phyloP scores from a whole-genome alignment of 768 basidiomycete species.

The Boletus sensibilis region DNA sequence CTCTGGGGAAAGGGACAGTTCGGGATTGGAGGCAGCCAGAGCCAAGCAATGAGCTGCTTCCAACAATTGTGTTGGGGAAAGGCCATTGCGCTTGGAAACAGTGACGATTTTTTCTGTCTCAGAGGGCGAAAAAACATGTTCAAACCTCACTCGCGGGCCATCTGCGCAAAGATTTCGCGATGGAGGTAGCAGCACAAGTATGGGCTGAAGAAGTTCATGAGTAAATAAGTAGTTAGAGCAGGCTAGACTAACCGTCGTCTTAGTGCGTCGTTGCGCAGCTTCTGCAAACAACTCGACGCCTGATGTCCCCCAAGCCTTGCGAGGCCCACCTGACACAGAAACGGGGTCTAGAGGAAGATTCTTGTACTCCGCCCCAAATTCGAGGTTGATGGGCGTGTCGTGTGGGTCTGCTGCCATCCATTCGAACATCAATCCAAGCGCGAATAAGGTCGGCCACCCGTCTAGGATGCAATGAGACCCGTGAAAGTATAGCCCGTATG shows the following conservation, averaged over 20 bases:
- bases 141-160: conserved; percentile 3
- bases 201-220: background rate
- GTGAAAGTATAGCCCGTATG: conserved; percentile 12
- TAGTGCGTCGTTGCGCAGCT: background rate
- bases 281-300: conserved; percentile 4
- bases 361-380: conserved; percentile 12
- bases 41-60: conserved; percentile 18
- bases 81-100: background rate
- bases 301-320: conserved; percentile 6
- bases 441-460: conserved; percentile 15
- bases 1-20: background rate
- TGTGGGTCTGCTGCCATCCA: conserved; percentile 10
- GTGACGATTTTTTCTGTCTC: conserved; percentile 3
- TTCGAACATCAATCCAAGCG: conserved; percentile 12
- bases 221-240: background rate
- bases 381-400: background rate
- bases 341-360: conserved; percentile 17
- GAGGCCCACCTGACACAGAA: conserved; percentile 16
- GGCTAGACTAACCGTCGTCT: background rate
- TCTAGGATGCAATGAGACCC: conserved; percentile 17
- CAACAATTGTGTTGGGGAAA: conserved; percentile 6
- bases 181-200: background rate
- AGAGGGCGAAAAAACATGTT: background rate
- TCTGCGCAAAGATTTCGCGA: background rate
- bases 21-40: conserved; percentile 9